phyloP scores from a whole-genome alignment of 2,329 filamentous ascomycete species.

The Neurospora crassa region DNA sequence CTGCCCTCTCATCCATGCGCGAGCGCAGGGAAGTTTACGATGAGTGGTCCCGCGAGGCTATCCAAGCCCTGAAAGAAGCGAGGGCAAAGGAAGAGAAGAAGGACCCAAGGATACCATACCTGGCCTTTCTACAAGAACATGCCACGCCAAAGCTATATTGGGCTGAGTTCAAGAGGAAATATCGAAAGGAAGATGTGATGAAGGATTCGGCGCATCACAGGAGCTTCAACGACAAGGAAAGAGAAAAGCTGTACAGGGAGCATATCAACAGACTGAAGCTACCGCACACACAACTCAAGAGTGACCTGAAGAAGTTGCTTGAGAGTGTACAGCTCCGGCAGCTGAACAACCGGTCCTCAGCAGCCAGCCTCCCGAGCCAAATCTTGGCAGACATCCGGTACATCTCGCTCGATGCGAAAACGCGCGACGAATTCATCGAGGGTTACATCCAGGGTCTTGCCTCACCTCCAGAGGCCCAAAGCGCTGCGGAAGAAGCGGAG shows the following conservation, averaged over 20 bases:
- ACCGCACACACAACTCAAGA: slow-evolving; percentile 55
- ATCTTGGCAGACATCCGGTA: slow-evolving; percentile 60
- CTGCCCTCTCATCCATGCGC: slow-evolving; percentile 71
- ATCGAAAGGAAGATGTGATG: slow-evolving; percentile 72
- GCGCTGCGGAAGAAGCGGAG: slow-evolving; percentile 36
- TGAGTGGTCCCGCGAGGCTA: slow-evolving; percentile 71
- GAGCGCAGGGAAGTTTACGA: slow-evolving; percentile 67
- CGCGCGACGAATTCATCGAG: slow-evolving; percentile 56
- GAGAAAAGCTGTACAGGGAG: slow-evolving; percentile 72
- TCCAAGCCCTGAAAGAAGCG: slow-evolving; percentile 60
- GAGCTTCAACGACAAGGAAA: slow-evolving; percentile 62
- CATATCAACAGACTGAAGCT: slow-evolving; percentile 59
- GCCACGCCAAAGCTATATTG: slow-evolving; percentile 92
- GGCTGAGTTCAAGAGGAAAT: slow-evolving; percentile 93
- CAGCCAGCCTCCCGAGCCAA: slow-evolving; percentile 46
- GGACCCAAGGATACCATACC: slow-evolving; percentile 74
- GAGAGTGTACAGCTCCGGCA: slow-evolving; percentile 46
- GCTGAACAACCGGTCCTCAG: slow-evolving; percentile 50
- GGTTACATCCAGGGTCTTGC: slow-evolving; percentile 56
- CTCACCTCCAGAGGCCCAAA: slow-evolving; percentile 40
- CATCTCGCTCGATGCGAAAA: slow-evolving; percentile 51
- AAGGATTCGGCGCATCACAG: slow-evolving; percentile 42
- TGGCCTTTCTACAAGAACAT: slow-evolving; percentile 69
- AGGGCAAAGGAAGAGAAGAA: slow-evolving; percentile 68
- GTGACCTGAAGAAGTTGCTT: slow-evolving; percentile 58